Evolutionary conservation across 805 yeast genomes (phyloP), one percentile per base, ranked within the genome.

Genomic region (Kluyveromyces siamensis): DNA sequence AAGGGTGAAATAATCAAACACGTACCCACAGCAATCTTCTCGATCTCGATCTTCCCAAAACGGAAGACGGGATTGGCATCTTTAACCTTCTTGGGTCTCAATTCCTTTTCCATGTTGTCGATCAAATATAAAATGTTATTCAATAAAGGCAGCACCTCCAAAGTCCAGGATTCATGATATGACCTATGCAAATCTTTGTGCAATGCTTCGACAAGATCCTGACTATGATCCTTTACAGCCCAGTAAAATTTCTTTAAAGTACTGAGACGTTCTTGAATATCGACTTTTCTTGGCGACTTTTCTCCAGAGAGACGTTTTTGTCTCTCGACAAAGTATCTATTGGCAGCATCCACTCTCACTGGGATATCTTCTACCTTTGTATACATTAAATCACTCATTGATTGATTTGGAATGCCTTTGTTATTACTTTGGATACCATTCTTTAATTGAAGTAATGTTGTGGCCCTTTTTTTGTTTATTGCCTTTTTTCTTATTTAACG

Each of bases 201-300:
- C 52, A 89, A 66, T 0, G 95, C 89, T 2, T 69, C 75, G 38
- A 73, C 64, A 37, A 91, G 57, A 11, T 60, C 68, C 4, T 77
- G 80, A 46, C 69, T 72, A 58, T 81, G 73, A 60, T 84, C 89
- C 51, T 71, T 67, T 16, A 89, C 48, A 1, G 78, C 81, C 55
- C 73, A 81, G 68, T 83, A 84, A 17, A 89, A 58, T 57, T 82
- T 79, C 50, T 87, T 73, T 54, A 89, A 73, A 60, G 81, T 86
- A 47, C 77, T 71, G 54, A 77, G 71, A 44, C 96, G 73, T 59
- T 59, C 75, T 19, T 54, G 40, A 13, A 58, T 38, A 44, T 62
- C 66, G 2, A 42, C 50, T 30, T 51, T 51, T 18, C 44, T 43
- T 4, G 59, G 53, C 17, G 56, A 49, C 16, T 48, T 47, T 9